Base-by-base conservation (phyloP, 768 basidiomycete species). In the Xanthoconium purpureum region DNA sequence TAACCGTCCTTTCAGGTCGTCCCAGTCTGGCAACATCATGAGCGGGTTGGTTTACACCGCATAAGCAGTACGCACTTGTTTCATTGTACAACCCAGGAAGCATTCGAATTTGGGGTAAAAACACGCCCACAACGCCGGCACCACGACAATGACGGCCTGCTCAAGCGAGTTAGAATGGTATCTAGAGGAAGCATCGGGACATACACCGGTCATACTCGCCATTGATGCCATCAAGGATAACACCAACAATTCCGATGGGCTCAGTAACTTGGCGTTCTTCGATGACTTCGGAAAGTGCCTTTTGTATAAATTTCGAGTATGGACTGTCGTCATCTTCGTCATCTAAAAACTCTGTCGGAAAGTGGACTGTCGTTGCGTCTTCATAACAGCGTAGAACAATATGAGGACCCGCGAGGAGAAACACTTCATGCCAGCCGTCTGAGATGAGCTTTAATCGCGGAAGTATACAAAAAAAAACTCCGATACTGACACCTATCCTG, bases 391-490 rank as follows among this genome's bases (percentile, higher is more conserved):
- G 43, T 36, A 58, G 38, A 38, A 58, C n/a, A 17, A n/a, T 11
- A 14, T 50, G 54, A 13, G 57, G 57, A 20, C 53, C 48, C 17
- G 55, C 47, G 40, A 58, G 50, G 11, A 56, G 54, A 46, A 18
- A 50, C 13, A 50, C 6, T 3, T 12, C 15, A 13, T 38, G 11
- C 11, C 37, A 38, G 13, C 14, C 14, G 14, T 14, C 37, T 38
- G 37, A 6, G 24, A 24, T 4, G 24, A 4, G 24, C 24, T 24
- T 24, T 24, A 24, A 24, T 24, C 24, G 24, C 4, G 24, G 24
- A 38, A 38, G 13, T 14, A 15, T 13, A 6, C 37, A 12, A 35
- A 47, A 13, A 54, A 39, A 33, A 7, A 13, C 6, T 17, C 18
- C 3, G 18, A 48, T 14, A 40, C 53, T 15, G 1, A 45, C 40